Evolutionary conservation across 1,284 basidiomycete species (phyloP).

Genomic region (Golubevia sp.): DNA sequence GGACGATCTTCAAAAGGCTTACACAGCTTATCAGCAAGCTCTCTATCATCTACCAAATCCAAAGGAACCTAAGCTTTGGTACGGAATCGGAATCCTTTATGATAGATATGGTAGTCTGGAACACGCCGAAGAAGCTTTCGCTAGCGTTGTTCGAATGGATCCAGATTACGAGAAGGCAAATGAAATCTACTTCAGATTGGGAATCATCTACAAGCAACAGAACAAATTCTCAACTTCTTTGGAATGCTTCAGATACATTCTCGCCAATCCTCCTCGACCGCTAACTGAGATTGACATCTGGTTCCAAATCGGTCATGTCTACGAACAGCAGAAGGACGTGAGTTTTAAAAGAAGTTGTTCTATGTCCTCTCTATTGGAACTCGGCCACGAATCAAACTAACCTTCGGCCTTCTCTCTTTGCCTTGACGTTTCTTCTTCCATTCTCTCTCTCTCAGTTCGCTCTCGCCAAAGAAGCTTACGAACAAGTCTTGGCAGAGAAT

Average conservation of each 20-base stretch:
- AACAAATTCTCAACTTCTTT: constrained; percentile 68
- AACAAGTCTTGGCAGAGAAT: constrained; percentile 91
- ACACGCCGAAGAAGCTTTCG: constrained; percentile 97
- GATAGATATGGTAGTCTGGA: constrained; percentile 97
- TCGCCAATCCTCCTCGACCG: constrained; percentile 90
- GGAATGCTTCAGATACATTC: constrained; percentile 82
- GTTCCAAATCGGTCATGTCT: constrained; percentile 99
- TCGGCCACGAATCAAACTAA: no score
- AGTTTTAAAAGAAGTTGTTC: constrained; percentile 11
- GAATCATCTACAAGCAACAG: constrained; percentile 99
- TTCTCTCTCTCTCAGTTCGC: constrained; percentile 70
- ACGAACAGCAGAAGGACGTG: constrained; percentile 93
- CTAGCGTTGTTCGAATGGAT: constrained; percentile 94
- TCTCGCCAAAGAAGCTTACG: constrained; percentile 91
- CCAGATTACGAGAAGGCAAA: constrained; percentile 99
- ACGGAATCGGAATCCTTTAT: constrained; percentile 97
- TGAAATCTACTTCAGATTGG: constrained; percentile 95
- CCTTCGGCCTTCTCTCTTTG: no score
- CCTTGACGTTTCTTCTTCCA: neutral
- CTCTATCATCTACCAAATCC: constrained; percentile 93
- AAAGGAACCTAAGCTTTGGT: constrained; percentile 99
- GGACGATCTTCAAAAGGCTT: constrained; percentile 97
- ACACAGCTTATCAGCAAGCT: constrained; percentile 97
- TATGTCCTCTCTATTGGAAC: no score
- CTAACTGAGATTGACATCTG: constrained; percentile 97